These are phyloP conservation scores for Penicillium crystallinum DNA, from an alignment of 495 filamentous ascomycete species.

Conservation along the genomic window DNA sequence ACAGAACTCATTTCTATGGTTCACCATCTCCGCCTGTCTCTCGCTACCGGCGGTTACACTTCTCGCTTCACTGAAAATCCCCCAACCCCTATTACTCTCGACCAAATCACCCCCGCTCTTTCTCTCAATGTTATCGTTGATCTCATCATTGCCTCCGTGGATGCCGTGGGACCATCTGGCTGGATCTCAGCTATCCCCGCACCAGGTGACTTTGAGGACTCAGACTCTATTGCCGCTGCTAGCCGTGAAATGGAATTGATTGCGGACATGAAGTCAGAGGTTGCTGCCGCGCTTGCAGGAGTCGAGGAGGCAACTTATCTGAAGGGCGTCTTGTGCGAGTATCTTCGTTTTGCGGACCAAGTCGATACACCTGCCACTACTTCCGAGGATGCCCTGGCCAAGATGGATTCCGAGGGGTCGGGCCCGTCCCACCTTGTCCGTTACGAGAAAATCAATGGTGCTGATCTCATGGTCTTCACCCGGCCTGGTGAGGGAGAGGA, in stretches of 20 bases:
- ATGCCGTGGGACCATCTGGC: slow-evolving; percentile 76
- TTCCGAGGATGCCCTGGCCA: slow-evolving; percentile 5
- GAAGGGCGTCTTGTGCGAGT: slow-evolving; percentile 62
- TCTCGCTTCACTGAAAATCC: slow-evolving; percentile 42
- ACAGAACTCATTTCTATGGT: slow-evolving; percentile 68
- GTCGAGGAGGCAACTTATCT: slow-evolving; percentile 69
- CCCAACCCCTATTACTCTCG: slow-evolving; percentile 44
- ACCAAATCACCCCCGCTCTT: slow-evolving; percentile 45
- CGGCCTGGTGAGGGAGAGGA: slow-evolving; percentile 29
- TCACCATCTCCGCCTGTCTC: slow-evolving; percentile 66
- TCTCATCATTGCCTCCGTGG: slow-evolving; percentile 69
- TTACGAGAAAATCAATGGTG: slow-evolving; percentile 41
- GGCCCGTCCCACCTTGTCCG: slow-evolving; percentile 25
- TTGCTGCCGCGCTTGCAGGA: slow-evolving; percentile 70
- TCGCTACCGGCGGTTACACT: slow-evolving; percentile 42
- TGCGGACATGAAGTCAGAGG: slow-evolving; percentile 62
- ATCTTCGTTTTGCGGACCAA: slow-evolving; percentile 58
- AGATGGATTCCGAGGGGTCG: slow-evolving; percentile 7
- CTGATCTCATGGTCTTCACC: slow-evolving; percentile 37
- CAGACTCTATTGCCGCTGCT: slow-evolving; percentile 44
- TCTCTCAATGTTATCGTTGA: slow-evolving; percentile 53
- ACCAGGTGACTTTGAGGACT: slow-evolving; percentile 26
- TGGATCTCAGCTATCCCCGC: slow-evolving; percentile 59
- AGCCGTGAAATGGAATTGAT: slow-evolving; percentile 57
- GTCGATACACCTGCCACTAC: slow-evolving; percentile 17